phyloP scores from a whole-genome alignment of 2,329 filamentous ascomycete species.

The Pseudogymnoascus sp. region DNA sequence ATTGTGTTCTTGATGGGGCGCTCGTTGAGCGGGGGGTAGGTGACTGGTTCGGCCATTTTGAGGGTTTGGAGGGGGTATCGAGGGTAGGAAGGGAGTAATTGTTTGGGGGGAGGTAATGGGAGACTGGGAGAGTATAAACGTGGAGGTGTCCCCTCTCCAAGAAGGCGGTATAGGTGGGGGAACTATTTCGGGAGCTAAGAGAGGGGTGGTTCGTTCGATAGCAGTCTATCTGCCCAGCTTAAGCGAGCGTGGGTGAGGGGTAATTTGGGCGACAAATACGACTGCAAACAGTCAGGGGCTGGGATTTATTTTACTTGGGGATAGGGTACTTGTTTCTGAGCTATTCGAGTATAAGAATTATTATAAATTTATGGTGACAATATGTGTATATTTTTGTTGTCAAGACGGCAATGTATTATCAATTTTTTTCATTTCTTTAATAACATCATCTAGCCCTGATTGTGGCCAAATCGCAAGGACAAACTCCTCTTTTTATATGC shows the following conservation, averaged over 20 bases:
- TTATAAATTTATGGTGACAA: background rate
- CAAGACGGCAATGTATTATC: background rate
- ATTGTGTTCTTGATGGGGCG: conserved; percentile 90
- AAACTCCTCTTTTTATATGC: conserved; percentile 14
- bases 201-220: conserved; percentile 1
- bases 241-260: conserved; percentile 9
- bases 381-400: background rate
- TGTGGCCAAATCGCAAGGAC: conserved; percentile 11
- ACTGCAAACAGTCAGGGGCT: conserved; percentile 7
- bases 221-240: background rate
- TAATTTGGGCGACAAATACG: background rate
- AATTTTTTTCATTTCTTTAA: conserved; percentile 11
- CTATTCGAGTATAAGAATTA: background rate
- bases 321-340: background rate
- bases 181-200: conserved; percentile 10
- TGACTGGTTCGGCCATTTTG: conserved; percentile 14
- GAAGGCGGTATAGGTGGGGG: conserved; percentile 9
- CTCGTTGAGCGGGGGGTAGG: conserved; percentile 64
- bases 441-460: conserved; percentile 11
- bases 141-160: background rate
- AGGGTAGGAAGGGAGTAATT: background rate
- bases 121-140: background rate
- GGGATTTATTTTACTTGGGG: background rate
- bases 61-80: background rate
- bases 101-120: background rate